A percentile compares a stretch with the other conserved stretches of the same genome.
phyloP scores from a whole-genome alignment of 352 stramenopile genomes.

The Globisporangium heterothallicum region DNA sequence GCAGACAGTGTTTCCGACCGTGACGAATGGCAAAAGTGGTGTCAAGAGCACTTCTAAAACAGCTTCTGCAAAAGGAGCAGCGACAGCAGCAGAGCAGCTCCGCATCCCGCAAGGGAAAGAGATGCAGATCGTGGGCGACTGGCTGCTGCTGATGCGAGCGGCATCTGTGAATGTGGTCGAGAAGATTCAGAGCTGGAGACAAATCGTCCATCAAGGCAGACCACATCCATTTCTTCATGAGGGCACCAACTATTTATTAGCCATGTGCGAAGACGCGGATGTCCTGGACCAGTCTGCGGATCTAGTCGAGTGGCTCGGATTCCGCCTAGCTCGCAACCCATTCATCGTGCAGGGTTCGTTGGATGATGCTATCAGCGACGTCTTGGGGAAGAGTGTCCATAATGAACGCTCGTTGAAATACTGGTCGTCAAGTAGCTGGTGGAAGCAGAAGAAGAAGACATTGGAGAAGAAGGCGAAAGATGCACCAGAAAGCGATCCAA shows the following conservation, averaged over 20 bases:
- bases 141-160: constrained; percentile 40
- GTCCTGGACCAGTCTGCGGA: constrained; percentile 38
- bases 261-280: constrained; percentile 49
- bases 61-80: neutral
- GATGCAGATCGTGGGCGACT: constrained; percentile 49
- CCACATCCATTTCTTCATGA: constrained; percentile 34
- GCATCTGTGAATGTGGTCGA: constrained; percentile 59
- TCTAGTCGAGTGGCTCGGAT: constrained; percentile 50
- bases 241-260: constrained; percentile 41
- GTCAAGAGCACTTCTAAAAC: neutral
- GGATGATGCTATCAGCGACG: constrained; percentile 20
- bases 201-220: constrained; percentile 25
- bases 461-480: too few relatives aligned
- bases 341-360: constrained; percentile 37
- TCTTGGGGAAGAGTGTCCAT: constrained; percentile 14
- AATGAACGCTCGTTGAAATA: constrained; percentile 20
- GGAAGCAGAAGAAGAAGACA: constrained; percentile 7
- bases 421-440: constrained; percentile 23
- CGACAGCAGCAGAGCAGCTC: too few relatives aligned
- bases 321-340: constrained; percentile 44
- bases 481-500: neutral
- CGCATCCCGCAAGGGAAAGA: constrained; percentile 31
- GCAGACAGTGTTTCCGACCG: too few relatives aligned
- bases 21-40: neutral
- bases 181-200: constrained; percentile 33